phyloP scores from a whole-genome alignment of 2,329 filamentous ascomycete species.

The Kalmusia sp. region DNA sequence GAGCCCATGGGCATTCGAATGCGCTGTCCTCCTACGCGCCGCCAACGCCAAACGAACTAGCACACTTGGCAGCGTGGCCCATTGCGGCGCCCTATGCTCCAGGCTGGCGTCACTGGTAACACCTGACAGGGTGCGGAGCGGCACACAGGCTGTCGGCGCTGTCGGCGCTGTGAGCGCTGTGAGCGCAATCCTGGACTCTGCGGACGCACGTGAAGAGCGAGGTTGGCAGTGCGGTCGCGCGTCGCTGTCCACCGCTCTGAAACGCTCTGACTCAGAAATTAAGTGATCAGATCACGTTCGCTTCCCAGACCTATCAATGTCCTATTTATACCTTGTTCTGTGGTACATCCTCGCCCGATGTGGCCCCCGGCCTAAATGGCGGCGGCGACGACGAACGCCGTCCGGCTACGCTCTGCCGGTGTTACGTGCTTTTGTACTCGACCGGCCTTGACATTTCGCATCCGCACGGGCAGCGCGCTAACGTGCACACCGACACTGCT shows the following conservation, averaged over 20 bases:
- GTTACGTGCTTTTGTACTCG: constrained; percentile 9
- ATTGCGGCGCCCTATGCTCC: background rate
- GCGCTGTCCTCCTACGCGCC: background rate
- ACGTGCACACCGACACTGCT: constrained; percentile 19
- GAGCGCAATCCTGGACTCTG: too few relatives aligned
- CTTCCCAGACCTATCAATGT: constrained; percentile 17
- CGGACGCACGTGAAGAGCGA: background rate
- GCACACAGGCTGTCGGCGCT: too few relatives aligned
- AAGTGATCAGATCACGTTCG: constrained; percentile 10
- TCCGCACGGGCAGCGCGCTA: constrained; percentile 6
- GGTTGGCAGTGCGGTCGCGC: background rate
- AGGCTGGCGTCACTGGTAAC: background rate
- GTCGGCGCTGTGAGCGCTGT: background rate
- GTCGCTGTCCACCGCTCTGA: constrained; percentile 8
- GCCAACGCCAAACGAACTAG: background rate
- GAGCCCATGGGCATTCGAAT: too few relatives aligned
- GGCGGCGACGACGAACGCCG: constrained; percentile 10
- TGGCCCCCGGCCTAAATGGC: constrained; percentile 12
- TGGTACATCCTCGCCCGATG: constrained; percentile 13
- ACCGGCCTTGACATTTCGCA: constrained; percentile 13
- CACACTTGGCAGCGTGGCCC: background rate
- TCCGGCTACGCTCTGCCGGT: constrained; percentile 19
- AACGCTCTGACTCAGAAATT: constrained; percentile 23
- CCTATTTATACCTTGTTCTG: constrained; percentile 20
- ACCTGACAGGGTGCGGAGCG: background rate